A percentile compares a stretch with the other conserved stretches of the same genome.
phyloP scores from a whole-genome alignment of 106 monocot species.

The Apostasia shenzhenica region DNA sequence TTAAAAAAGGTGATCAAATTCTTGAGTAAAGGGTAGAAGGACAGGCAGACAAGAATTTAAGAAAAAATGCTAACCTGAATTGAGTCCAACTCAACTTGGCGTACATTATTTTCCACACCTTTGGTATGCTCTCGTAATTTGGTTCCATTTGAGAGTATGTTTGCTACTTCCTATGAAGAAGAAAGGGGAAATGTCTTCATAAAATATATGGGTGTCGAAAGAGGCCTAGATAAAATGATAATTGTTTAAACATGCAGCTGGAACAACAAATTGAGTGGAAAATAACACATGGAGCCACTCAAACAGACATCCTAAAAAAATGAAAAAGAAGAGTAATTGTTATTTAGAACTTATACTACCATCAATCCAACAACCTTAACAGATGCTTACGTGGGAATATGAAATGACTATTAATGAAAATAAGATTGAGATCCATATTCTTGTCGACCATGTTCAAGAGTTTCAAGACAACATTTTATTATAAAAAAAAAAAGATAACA shows the following conservation, averaged over 20 bases:
- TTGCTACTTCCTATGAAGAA: slow-evolving; percentile 67
- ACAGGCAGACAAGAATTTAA: not conserved
- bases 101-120: slow-evolving; percentile 93
- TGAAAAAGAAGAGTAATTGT: not conserved
- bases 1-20: too few species aligned
- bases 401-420: not conserved
- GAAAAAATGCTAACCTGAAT: slow-evolving; percentile 62
- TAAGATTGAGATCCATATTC: not conserved
- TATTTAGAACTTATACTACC: not conserved
- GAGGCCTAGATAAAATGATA: not conserved
- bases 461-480: not conserved
- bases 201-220: not conserved
- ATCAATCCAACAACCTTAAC: not conserved
- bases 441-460: not conserved
- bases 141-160: slow-evolving; percentile 80
- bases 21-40: too few species aligned
- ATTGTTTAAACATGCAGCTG: not conserved
- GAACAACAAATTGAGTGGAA: not conserved
- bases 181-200: not conserved
- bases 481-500: not conserved
- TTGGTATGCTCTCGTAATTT: slow-evolving; percentile 85
- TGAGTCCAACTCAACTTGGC: slow-evolving; percentile 89
- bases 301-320: not conserved
- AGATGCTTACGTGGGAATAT: not conserved
- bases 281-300: not conserved